Percentiles rank a stretch among this genome's conserved stretches.
Evolutionary conservation across 1,284 basidiomycete species (phyloP).

Genomic region (Naganishia sp.): DNA sequence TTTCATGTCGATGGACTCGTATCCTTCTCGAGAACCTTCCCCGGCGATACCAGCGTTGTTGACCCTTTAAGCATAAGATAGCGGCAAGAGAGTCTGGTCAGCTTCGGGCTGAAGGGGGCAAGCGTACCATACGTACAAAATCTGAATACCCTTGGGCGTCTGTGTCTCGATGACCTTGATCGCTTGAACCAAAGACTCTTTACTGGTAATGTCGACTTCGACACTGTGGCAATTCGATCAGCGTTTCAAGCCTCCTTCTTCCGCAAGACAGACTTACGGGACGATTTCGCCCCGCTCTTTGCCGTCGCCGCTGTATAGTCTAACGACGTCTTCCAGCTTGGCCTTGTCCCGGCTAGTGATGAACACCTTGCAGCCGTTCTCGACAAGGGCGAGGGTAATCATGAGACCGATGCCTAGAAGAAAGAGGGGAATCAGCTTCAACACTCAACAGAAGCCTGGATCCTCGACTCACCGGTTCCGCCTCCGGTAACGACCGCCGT

Average conservation of each 20-base stretch:
- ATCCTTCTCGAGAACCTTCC: conserved; percentile 40
- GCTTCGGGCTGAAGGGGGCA: background rate
- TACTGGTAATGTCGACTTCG: conserved; percentile 43
- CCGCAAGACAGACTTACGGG: conserved; percentile 34
- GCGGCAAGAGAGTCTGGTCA: background rate
- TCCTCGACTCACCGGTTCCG: conserved; percentile 6
- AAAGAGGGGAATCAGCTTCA: background rate
- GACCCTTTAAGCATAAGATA: conserved; percentile 34
- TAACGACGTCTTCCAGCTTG: conserved; percentile 48
- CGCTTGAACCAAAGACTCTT: conserved; percentile 43
- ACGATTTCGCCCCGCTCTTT: conserved; percentile 43
- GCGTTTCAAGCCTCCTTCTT: background rate
- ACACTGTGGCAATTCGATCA: conserved; percentile 34
- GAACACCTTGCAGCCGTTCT: conserved; percentile 54
- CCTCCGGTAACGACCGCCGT: conserved; percentile 41
- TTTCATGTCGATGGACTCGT: conserved; percentile 36
- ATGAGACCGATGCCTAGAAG: conserved; percentile 51
- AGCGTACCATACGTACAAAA: conserved; percentile 36
- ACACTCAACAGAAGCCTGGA: background rate
- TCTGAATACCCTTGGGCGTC: conserved; percentile 43
- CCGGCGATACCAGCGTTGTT: conserved; percentile 50
- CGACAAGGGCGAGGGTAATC: conserved; percentile 52
- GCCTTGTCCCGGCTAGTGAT: conserved; percentile 46
- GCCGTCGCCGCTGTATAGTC: conserved; percentile 44
- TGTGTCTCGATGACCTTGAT: conserved; percentile 41